phyloP scores from a whole-genome alignment of 257 asterid genomes.

The Forsythia viridissima region DNA sequence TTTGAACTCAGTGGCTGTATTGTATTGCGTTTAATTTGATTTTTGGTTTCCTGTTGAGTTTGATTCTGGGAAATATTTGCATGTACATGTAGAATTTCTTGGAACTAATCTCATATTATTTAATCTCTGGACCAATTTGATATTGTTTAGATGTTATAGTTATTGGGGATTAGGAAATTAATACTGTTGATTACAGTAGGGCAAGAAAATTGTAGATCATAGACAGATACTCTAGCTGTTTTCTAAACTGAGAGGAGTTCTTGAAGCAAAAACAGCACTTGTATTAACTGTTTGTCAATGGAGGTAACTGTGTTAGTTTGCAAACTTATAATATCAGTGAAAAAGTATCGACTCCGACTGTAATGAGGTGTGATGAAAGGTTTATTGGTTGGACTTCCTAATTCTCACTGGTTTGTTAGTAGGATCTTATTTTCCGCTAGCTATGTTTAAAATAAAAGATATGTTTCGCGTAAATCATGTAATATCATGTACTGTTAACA shows the following conservation, averaged over 20 bases:
- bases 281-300: background rate
- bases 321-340: background rate
- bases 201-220: too few species aligned
- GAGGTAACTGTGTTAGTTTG: background rate
- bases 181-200: too few species aligned
- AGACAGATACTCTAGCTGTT: too few species aligned
- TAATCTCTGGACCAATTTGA: background rate
- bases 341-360: background rate
- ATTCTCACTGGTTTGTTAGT: background rate
- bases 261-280: background rate
- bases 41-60: background rate
- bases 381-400: background rate
- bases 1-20: background rate
- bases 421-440: constrained; percentile 2
- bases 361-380: background rate
- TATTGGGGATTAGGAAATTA: background rate
- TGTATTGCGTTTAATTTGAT: background rate
- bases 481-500: background rate
- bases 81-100: background rate
- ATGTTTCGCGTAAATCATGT: background rate
- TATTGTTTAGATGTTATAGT: background rate
- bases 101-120: background rate
- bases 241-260: background rate
- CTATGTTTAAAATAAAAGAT: constrained; percentile 5
- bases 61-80: background rate